These are phyloP conservation scores for Ascosphaera apis DNA, from an alignment of 2,329 filamentous ascomycete genomes.

Conservation along the genomic window DNA sequence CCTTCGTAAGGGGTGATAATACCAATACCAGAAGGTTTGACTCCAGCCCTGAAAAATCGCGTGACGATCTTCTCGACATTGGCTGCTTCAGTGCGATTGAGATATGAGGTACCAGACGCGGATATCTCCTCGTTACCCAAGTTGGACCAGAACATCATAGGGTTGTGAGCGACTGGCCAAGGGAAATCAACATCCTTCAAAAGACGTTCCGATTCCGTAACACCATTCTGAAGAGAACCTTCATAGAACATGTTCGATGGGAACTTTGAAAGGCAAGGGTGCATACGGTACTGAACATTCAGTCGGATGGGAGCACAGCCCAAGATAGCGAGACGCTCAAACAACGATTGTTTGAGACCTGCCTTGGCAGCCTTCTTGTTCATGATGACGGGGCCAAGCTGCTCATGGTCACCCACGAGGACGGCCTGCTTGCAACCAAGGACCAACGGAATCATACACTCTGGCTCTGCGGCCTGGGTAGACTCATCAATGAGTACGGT, in stretches of 20 bases:
- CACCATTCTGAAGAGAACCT: slow-evolving; percentile 85
- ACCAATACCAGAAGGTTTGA: slow-evolving; percentile 81
- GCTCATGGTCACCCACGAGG: slow-evolving; percentile 94
- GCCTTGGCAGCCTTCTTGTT: slow-evolving; percentile 99
- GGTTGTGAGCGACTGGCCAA: slow-evolving; percentile 80
- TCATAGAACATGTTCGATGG: slow-evolving; percentile 99
- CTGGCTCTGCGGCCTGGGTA: slow-evolving; percentile 90
- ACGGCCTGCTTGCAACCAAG: slow-evolving; percentile 97
- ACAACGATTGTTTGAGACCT: slow-evolving; percentile 91
- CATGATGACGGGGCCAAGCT: slow-evolving; percentile 96
- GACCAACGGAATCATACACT: slow-evolving; percentile 96
- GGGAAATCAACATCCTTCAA: slow-evolving; percentile 92
- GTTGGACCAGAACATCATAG: slow-evolving; percentile 99
- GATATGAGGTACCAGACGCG: slow-evolving; percentile 88
- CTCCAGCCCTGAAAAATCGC: slow-evolving; percentile 94
- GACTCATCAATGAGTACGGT: slow-evolving; percentile 97
- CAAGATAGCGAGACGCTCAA: slow-evolving; percentile 87
- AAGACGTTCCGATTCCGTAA: slow-evolving; percentile 70
- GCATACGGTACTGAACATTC: slow-evolving; percentile 97
- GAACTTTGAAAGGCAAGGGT: slow-evolving; percentile 89
- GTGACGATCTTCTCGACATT: slow-evolving; percentile 98
- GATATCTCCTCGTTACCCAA: slow-evolving; percentile 95
- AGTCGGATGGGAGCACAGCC: slow-evolving; percentile 74
- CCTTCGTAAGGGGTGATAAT: slow-evolving; percentile 98
- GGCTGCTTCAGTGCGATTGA: slow-evolving; percentile 89